Conservation (phyloP, 768 basidiomycete species). For the Asterophora lycoperdoides region DNA sequence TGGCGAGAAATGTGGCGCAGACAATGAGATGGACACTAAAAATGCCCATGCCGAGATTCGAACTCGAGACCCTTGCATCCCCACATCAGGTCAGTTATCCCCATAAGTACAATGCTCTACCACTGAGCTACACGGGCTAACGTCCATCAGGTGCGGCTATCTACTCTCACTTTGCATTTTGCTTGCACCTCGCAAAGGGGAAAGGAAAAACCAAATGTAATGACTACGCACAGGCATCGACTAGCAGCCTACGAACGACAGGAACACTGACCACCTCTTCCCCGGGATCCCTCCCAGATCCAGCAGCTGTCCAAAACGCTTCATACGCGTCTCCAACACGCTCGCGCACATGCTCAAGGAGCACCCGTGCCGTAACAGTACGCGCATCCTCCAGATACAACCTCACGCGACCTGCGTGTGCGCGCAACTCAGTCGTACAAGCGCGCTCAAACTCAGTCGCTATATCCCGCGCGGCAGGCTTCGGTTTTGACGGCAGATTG, state of each 20-base stretch:
- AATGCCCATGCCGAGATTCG: slow-evolving; percentile 50
- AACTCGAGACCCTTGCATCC: slow-evolving; percentile 56
- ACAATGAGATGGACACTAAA: slow-evolving; percentile 8
- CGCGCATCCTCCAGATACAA: slow-evolving; percentile 79
- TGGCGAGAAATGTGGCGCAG: too few species aligned
- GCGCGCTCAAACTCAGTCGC: slow-evolving; percentile 48
- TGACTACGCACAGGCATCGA: slow-evolving; percentile 8
- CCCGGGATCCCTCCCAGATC: slow-evolving; percentile 12
- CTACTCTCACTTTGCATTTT: too few species aligned
- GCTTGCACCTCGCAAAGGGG: too few species aligned
- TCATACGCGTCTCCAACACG: slow-evolving; percentile 72
- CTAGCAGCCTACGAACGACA: slow-evolving; percentile 7
- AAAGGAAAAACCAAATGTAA: too few species aligned
- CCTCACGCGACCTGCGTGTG: slow-evolving; percentile 54
- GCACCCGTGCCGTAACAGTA: slow-evolving; percentile 76
- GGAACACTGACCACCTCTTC: slow-evolving; percentile 6
- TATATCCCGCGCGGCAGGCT: slow-evolving; percentile 47
- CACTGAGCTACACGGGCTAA: slow-evolving; percentile 57
- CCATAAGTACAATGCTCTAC: slow-evolving; percentile 61
- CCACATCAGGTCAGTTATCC: slow-evolving; percentile 33
- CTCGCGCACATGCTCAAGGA: slow-evolving; percentile 74
- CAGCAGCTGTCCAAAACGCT: slow-evolving; percentile 62
- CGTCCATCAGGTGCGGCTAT: too few species aligned
- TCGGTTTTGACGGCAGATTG: slow-evolving; percentile 33
- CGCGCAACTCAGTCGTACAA: slow-evolving; percentile 52